These are phyloP conservation scores for Tuber magnatum DNA, from an alignment of 495 filamentous ascomycete species.

Conservation along the genomic window DNA sequence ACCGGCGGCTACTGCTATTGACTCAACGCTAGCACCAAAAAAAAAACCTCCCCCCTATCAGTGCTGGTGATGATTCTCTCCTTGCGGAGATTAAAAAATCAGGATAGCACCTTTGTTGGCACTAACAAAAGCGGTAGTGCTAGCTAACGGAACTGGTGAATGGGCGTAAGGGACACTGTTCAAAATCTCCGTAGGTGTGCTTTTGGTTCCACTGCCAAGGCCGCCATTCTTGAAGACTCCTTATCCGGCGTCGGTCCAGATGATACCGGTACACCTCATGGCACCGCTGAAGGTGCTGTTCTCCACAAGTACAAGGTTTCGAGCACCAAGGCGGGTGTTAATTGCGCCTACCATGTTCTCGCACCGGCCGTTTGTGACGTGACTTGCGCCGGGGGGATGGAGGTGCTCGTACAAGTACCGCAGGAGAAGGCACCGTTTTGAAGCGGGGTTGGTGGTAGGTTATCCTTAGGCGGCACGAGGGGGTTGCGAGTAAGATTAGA, in stretches of 20 bases:
- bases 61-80: neutral
- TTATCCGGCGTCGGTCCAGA: constrained; percentile 50
- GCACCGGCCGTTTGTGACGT: constrained; percentile 29
- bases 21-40: neutral
- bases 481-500: neutral
- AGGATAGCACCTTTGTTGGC: constrained; percentile 26
- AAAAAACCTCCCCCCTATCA: neutral
- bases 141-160: constrained; percentile 44
- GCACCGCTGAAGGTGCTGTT: constrained; percentile 50
- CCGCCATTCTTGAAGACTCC: constrained; percentile 51
- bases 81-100: constrained; percentile 5
- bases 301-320: constrained; percentile 56
- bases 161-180: constrained; percentile 52
- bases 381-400: constrained; percentile 54
- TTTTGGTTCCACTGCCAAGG: constrained; percentile 50
- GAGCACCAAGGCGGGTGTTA: constrained; percentile 58
- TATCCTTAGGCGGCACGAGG: constrained; percentile 46
- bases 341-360: constrained; percentile 50
- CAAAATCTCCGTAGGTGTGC: constrained; percentile 48
- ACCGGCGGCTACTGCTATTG: neutral
- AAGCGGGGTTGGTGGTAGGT: constrained; percentile 59
- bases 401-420: constrained; percentile 44
- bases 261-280: constrained; percentile 31
- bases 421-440: constrained; percentile 55
- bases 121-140: constrained; percentile 15